Evolutionary conservation across 352 stramenopile species (phyloP).

Genomic region (Plasmopara viticola): DNA sequence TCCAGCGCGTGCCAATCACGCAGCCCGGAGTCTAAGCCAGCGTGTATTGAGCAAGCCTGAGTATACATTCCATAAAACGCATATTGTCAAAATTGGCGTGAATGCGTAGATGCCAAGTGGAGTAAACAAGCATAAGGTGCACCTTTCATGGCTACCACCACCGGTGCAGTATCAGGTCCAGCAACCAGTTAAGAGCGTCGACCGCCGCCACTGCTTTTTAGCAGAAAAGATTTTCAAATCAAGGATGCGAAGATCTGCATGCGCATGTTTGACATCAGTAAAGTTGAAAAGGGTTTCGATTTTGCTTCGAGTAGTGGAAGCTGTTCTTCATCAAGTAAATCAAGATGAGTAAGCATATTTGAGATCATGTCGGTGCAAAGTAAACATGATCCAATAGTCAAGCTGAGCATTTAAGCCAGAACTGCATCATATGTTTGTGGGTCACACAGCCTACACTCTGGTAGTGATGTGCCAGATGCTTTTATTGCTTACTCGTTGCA

Average conservation of each 20-base stretch:
- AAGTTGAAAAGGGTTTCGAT: slow-evolving; percentile 6
- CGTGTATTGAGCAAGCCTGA: not conserved
- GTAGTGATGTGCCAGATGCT: no score
- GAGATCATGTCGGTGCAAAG: no score
- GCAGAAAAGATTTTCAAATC: no score
- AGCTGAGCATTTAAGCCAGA: no score
- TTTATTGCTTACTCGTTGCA: no score
- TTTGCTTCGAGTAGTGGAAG: slow-evolving; percentile 1
- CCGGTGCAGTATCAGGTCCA: not conserved
- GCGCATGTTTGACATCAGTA: not conserved
- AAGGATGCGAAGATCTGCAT: slow-evolving; percentile 1
- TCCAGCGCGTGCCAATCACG: not conserved
- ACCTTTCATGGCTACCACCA: not conserved
- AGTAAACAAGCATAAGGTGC: not conserved
- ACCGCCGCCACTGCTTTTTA: not conserved
- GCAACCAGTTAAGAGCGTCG: not conserved
- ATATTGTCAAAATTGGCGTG: not conserved
- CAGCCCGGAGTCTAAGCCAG: not conserved
- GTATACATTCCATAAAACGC: not conserved
- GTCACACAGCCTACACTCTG: no score
- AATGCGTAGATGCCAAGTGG: not conserved
- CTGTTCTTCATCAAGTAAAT: slow-evolving; percentile 5
- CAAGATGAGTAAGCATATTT: not conserved
- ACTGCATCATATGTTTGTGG: no score
- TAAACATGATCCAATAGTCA: no score